A percentile compares a stretch with the other conserved stretches of the same genome.
Conservation (phyloP, 352 stramenopile genomes). For the Achlya hypogyna region DNA sequence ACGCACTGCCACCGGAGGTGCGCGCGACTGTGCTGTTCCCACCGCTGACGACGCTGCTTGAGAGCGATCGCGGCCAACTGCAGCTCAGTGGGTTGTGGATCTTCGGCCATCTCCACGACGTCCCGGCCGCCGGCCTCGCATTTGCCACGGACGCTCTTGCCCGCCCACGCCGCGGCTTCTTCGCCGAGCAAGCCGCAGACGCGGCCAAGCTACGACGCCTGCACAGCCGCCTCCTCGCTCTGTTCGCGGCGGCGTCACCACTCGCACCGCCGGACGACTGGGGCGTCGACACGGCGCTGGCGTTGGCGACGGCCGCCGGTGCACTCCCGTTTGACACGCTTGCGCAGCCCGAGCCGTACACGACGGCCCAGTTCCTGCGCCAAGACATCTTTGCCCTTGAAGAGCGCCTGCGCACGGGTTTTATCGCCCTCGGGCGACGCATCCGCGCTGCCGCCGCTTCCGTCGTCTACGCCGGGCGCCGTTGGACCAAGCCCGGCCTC, state of each 20-base stretch:
- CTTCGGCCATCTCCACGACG: not conserved
- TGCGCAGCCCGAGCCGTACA: not conserved
- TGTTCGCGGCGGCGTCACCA: not conserved
- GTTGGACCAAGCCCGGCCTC: conserved; percentile 57
- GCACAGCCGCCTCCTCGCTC: not conserved
- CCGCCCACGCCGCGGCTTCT: not conserved
- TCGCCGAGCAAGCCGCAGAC: not conserved
- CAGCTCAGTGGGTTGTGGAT: not conserved
- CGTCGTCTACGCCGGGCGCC: not conserved
- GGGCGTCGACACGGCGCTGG: not conserved
- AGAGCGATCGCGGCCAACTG: not conserved
- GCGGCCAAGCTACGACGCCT: not conserved
- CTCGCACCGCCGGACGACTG: too few relatives aligned
- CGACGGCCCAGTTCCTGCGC: conserved; percentile 56
- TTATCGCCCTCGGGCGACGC: conserved; percentile 23
- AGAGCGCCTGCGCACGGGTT: conserved; percentile 52
- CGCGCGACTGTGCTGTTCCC: not conserved
- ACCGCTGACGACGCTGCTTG: not conserved
- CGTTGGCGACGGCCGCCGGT: not conserved
- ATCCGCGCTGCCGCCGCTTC: not conserved
- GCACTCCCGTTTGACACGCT: not conserved
- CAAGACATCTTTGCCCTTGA: conserved; percentile 77
- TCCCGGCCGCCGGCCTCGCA: not conserved
- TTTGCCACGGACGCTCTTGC: too few relatives aligned
- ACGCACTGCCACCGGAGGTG: not conserved